phyloP scores from a whole-genome alignment of 2,329 filamentous ascomycete species.

The Curvularia hawaiiensis region DNA sequence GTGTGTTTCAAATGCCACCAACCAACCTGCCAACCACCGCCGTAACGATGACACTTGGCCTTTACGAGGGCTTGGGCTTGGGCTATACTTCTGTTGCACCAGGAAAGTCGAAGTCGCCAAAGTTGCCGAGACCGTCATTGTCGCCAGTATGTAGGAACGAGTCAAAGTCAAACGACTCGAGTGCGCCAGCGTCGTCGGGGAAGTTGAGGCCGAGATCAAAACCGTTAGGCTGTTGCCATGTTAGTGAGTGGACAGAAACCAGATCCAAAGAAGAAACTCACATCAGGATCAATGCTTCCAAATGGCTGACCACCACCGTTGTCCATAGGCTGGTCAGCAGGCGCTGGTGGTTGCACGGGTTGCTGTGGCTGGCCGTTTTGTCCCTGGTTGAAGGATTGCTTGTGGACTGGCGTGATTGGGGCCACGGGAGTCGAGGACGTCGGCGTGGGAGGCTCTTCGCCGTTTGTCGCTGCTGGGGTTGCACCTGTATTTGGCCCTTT shows the following conservation, averaged over 20 bases:
- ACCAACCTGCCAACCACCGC: not conserved
- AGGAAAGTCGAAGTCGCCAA: constrained; percentile 45
- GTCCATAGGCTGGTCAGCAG: constrained; percentile 44
- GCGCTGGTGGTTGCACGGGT: constrained; percentile 41
- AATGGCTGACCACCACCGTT: constrained; percentile 43
- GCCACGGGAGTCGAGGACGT: constrained; percentile 56
- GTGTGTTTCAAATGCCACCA: constrained; percentile 4
- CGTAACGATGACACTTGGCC: not conserved
- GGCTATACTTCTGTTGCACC: constrained; percentile 36
- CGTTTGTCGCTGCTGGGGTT: constrained; percentile 50
- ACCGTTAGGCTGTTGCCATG: constrained; percentile 35
- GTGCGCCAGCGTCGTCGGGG: constrained; percentile 65
- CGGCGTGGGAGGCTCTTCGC: constrained; percentile 54
- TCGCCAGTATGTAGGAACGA: constrained; percentile 66
- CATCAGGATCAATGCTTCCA: constrained; percentile 47
- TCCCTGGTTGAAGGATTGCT: constrained; percentile 44
- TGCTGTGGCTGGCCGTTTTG: constrained; percentile 44
- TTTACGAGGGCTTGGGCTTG: not conserved
- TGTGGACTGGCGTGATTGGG: constrained; percentile 54
- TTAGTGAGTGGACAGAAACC: constrained; percentile 30
- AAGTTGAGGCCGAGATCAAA: constrained; percentile 49
- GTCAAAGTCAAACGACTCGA: constrained; percentile 71
- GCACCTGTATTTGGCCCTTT: constrained; percentile 47
- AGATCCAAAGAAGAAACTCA: constrained; percentile 24
- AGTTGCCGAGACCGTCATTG: constrained; percentile 44